These are phyloP conservation scores for Striga asiatica DNA, from an alignment of 257 asterid species.

Conservation along the genomic window DNA sequence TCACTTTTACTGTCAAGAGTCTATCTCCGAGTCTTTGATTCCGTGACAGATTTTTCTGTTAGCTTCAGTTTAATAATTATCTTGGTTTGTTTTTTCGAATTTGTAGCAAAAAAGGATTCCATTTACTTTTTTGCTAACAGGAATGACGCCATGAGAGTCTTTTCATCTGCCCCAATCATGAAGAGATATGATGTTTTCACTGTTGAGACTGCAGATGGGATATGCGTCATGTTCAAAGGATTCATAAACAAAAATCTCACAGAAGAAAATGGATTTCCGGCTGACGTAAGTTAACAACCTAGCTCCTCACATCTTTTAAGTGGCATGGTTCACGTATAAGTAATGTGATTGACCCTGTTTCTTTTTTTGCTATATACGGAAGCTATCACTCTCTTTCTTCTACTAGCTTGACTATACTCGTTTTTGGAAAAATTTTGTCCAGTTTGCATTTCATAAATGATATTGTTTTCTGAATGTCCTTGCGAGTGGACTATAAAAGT, in stretches of 20 bases:
- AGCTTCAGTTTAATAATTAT: neutral
- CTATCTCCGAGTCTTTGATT: no score
- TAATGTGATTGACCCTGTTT: neutral
- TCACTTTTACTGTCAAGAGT: no score
- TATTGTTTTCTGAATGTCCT: neutral
- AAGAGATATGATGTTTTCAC: conserved; percentile 40
- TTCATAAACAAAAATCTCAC: conserved; percentile 52
- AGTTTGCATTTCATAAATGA: neutral
- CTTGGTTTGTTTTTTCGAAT: neutral
- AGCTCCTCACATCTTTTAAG: conserved; percentile 11
- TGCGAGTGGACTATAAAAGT: neutral
- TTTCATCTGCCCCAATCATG: conserved; percentile 62
- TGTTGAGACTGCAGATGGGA: conserved; percentile 65
- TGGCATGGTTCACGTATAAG: neutral
- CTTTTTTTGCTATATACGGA: neutral
- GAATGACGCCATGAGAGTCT: conserved; percentile 46
- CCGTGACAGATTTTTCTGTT: no score
- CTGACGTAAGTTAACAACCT: conserved; percentile 38
- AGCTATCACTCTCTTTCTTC: neutral
- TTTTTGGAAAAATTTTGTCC: neutral
- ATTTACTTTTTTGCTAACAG: conserved; percentile 25
- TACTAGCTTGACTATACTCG: neutral
- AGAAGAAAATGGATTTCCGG: conserved; percentile 53
- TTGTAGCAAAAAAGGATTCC: neutral
- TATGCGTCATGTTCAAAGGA: conserved; percentile 41